Conservation (phyloP, 352 stramenopile genomes). For the Pythium rhizo-oryzae region DNA sequence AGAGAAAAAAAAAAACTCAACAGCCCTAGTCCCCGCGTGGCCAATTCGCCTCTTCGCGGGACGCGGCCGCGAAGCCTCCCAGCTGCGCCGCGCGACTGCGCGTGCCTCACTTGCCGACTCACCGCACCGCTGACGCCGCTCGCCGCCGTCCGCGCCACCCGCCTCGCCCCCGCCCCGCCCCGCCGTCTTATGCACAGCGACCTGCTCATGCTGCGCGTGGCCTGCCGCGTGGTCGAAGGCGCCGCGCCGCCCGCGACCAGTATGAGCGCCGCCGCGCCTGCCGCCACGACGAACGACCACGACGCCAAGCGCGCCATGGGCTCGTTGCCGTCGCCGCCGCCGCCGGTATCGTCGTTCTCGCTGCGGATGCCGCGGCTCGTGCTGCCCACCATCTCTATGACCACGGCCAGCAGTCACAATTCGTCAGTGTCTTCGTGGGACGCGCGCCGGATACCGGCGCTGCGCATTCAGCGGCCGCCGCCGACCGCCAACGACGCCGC, state of each 20-base stretch:
- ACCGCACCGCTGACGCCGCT: no score
- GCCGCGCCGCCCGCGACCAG: not conserved
- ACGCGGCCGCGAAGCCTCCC: not conserved
- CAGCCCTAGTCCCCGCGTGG: constrained; percentile 26
- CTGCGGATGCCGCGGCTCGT: constrained; percentile 10
- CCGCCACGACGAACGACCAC: not conserved
- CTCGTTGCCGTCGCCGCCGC: not conserved
- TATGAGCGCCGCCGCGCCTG: not conserved
- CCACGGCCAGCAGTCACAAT: not conserved
- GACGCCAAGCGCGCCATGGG: not conserved
- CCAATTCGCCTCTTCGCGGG: constrained; percentile 29
- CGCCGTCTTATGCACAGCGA: constrained; percentile 25
- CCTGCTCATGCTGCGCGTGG: constrained; percentile 38
- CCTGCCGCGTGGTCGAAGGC: constrained; percentile 39
- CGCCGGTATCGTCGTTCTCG: not conserved
- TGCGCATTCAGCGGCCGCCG: constrained; percentile 8
- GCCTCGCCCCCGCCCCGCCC: not conserved
- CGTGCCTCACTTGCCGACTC: constrained; percentile 10
- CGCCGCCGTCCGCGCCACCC: no score
- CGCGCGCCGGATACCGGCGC: constrained; percentile 12
- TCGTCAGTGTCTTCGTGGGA: constrained; percentile 3
- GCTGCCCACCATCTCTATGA: constrained; percentile 11
- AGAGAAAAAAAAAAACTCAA: not conserved
- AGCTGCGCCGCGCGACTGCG: constrained; percentile 1
- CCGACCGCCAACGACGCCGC: constrained; percentile 15